Evolutionary conservation across 495 filamentous ascomycete species (phyloP), one percentile per base, ranked within the genome.

Genomic region (Echria macrotheca): DNA sequence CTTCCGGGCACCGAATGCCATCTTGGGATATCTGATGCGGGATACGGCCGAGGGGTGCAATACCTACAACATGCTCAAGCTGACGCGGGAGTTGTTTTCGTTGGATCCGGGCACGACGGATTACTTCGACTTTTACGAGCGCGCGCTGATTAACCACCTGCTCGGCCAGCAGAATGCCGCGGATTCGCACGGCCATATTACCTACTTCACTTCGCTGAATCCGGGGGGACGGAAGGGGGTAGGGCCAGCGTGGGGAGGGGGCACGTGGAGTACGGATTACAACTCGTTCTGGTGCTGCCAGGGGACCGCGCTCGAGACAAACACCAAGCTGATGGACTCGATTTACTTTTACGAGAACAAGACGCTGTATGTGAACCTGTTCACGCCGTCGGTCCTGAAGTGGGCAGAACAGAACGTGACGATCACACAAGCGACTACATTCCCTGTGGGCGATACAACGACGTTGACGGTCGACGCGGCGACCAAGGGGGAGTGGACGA

Each of bases 91-190:
- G 22, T 55, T 70, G 14, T 70, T 52, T 50, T 35, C 52, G 6
- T 46, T 57, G 15, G 50, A 41, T 28, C 52, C 43, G n/a, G 59
- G 11, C 26, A 11, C 4, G 10, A 42, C 62, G 7, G 29, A 48
- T 17, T 67, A 70, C 49, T 68, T 70, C 44, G 67, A 70, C 55
- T 70, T 56, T 38, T 70, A 70, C 52, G 67, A 70, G 49, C 59
- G 58, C 1, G 59, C 66, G 3, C 50, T 70, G 19, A 37, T 69
- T 14, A 70, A 70, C 47, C 67, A 70, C 44, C 19, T 70, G 9
- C 53, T 70, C 6, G 66, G 66, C 3, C 45, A 50, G 28, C 67
- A 70, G 23, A 58, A 70, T 51, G 61, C 59, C 37, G 44, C 28
- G 5, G 38, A 49, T 28, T 33, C 26, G 14, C 67, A 70, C 49